Percentiles rank a stretch among this genome's conserved stretches.
phyloP scores from a whole-genome alignment of 176 grass and related monocot genomes.

The Canna indica region DNA sequence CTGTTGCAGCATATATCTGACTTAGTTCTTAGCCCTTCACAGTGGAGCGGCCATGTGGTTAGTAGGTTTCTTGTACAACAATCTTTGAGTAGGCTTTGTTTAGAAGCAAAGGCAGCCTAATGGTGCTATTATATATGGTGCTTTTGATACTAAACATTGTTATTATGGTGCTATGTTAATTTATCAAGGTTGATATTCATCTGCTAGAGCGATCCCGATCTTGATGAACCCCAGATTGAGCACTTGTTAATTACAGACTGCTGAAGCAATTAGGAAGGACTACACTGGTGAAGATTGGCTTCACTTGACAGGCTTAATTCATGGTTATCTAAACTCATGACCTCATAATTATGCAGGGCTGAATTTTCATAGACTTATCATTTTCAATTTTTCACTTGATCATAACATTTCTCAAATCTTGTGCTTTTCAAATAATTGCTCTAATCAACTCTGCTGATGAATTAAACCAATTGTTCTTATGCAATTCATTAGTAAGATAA shows the following conservation, averaged over 20 bases:
- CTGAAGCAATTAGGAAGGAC: slow-evolving; percentile 91
- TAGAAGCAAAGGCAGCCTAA: no score
- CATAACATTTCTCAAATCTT: neutral
- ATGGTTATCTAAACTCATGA: slow-evolving; percentile 26
- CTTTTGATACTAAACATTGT: no score
- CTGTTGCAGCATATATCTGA: no score
- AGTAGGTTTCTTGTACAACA: no score
- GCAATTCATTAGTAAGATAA: neutral
- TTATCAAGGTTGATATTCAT: no score
- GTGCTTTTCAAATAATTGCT: neutral
- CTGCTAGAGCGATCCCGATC: slow-evolving; percentile 89
- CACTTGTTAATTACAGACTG: slow-evolving; percentile 90
- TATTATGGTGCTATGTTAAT: no score
- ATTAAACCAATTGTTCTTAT: neutral
- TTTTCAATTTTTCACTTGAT: slow-evolving; percentile 1
- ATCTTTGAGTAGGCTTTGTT: neutral
- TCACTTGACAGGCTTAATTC: slow-evolving; percentile 90
- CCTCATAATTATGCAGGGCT: no score
- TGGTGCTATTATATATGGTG: no score
- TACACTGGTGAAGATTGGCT: slow-evolving; percentile 89
- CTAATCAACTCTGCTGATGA: neutral
- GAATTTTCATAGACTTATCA: no score
- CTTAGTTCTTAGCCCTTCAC: no score
- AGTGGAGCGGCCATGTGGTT: no score
- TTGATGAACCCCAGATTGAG: slow-evolving; percentile 95